These are phyloP conservation scores for Plasmopara viticola DNA, from an alignment of 352 stramenopile genomes.

Conservation along the genomic window DNA sequence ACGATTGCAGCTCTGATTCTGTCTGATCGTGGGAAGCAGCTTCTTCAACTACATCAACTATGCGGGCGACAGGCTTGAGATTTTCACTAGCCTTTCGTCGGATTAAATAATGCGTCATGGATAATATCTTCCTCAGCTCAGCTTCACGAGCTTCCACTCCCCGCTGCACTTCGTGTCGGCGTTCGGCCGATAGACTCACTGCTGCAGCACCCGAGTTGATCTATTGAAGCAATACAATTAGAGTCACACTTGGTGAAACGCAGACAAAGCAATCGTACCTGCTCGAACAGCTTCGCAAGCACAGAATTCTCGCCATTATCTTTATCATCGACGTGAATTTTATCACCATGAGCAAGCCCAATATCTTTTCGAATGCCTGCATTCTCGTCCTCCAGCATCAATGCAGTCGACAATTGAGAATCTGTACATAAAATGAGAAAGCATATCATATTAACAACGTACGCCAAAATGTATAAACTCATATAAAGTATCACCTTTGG, in stretches of 20 bases:
- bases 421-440: slow-evolving; percentile 28
- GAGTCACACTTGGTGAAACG: not conserved
- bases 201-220: slow-evolving; percentile 78
- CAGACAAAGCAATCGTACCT: slow-evolving; percentile 30
- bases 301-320: slow-evolving; percentile 72
- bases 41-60: slow-evolving; percentile 28
- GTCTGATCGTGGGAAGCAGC: slow-evolving; percentile 15
- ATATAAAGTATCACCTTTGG: slow-evolving; percentile 44
- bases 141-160: slow-evolving; percentile 79
- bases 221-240: slow-evolving; percentile 21
- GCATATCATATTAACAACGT: not conserved
- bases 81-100: slow-evolving; percentile 50
- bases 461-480: not conserved
- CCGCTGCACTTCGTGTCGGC: slow-evolving; percentile 81
- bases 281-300: slow-evolving; percentile 71
- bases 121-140: slow-evolving; percentile 77
- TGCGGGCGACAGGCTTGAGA: slow-evolving; percentile 25
- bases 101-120: slow-evolving; percentile 78
- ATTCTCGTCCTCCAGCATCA: slow-evolving; percentile 63
- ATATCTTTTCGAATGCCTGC: slow-evolving; percentile 76
- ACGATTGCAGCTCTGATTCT: slow-evolving; percentile 17
- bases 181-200: slow-evolving; percentile 79
- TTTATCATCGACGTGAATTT: slow-evolving; percentile 85
- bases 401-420: slow-evolving; percentile 58
- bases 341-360: slow-evolving; percentile 80